Conservation (phyloP, 805 yeast genomes). For the Saturnispora serradocipensis region DNA sequence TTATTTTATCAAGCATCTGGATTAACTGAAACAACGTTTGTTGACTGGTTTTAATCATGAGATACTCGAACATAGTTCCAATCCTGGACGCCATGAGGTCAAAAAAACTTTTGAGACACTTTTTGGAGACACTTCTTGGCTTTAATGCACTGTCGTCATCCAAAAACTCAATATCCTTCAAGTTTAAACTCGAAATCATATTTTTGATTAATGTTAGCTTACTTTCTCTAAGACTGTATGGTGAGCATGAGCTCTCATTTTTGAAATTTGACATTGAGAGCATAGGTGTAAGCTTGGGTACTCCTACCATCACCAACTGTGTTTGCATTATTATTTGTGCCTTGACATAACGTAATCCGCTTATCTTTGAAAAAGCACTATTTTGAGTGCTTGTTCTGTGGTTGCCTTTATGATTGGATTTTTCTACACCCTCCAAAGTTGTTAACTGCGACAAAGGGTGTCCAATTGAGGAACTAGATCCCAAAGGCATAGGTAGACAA, state of each 20-base stretch:
- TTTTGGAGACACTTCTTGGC: no score
- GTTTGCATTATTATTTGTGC: not conserved
- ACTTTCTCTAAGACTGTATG: not conserved
- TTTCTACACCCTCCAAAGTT: not conserved
- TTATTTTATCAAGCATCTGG: not conserved
- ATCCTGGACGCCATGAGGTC: not conserved
- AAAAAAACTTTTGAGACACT: not conserved
- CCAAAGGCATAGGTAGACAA: not conserved
- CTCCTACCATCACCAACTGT: not conserved
- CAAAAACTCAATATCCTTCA: not conserved
- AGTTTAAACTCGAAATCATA: not conserved
- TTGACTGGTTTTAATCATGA: not conserved
- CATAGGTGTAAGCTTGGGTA: not conserved
- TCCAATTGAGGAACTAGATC: no score
- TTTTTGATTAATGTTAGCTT: not conserved
- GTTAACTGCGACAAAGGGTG: not conserved
- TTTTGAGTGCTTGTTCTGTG: not conserved
- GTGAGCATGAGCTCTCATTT: not conserved
- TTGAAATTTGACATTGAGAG: not conserved
- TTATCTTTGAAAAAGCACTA: not conserved
- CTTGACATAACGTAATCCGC: not conserved
- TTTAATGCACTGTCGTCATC: not conserved
- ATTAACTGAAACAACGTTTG: not conserved
- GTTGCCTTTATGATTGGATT: not conserved
- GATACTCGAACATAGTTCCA: not conserved